Evolutionary conservation across 768 basidiomycete species (phyloP), one percentile per base, ranked within the genome.

Genomic region (Boletus subcaerulescens): DNA sequence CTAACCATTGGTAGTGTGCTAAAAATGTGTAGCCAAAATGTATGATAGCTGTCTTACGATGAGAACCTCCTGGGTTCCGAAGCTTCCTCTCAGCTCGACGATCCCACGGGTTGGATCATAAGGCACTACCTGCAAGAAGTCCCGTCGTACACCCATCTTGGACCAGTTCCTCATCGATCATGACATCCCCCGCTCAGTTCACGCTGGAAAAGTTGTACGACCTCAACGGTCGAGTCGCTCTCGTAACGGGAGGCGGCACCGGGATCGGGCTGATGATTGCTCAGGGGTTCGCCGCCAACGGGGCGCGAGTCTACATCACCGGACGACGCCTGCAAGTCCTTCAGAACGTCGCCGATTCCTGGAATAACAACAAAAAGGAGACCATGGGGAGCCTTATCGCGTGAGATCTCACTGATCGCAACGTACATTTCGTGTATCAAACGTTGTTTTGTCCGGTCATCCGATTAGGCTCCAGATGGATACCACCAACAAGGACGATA

Each of bases 241-340:
- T 80, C 33, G 76, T 79, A 38, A 77, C 78, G 1, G 78, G 78
- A 11, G 78, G 76, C 9, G 79, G 77, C n/a, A 78, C 76, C 3
- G 78, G 80, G 20, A 82, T 82, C 48, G 81, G 81, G 32, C 67
- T 85, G 54, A 84, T 85, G 81, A 90, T 90, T 52, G 74, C 88
- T 10, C 76, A 78, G 50, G 89, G 87, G 5, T 77, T 92, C 13
- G 90, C 89, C 15, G 78, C 84, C 29, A 87, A 85, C 61, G 89
- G 90, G 1, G 89, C 90, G 14, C 87, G 83, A 60, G 89, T 91
- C 15, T 93, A 92, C 64, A 88, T 92, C 61, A 85, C 83, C 3
- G 86, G 87, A 17, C 76, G 90, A 38, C 79, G 91, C 44, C 68
- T 77, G 45, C 81, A 85, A 5, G 82, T 88, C 3, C 76, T 93